Conservation (phyloP, 176 grass and related monocot genomes). For the Poa pratensis region DNA sequence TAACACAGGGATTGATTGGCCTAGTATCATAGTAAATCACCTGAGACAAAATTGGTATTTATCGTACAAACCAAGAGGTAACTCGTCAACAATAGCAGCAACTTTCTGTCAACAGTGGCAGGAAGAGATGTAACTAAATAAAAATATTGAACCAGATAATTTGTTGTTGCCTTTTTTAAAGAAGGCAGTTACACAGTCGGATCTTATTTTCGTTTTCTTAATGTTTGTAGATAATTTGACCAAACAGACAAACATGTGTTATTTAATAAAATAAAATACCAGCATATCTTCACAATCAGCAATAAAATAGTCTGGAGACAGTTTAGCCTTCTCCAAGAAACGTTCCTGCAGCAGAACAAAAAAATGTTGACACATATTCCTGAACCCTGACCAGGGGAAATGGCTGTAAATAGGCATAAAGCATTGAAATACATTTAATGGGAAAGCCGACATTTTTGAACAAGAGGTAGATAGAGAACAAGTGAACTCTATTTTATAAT, state of each 20-base stretch:
- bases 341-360: constrained; percentile 65
- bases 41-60: constrained; percentile 95
- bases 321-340: constrained; percentile 88
- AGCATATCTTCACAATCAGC: constrained; percentile 85
- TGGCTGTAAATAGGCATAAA: constrained; percentile 33
- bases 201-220: too few species aligned
- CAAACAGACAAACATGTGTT: constrained; percentile 24
- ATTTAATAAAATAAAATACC: constrained; percentile 51
- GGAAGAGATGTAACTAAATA: constrained; percentile 21
- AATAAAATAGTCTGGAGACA: constrained; percentile 97
- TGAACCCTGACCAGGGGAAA: constrained; percentile 20
- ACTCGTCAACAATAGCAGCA: constrained; percentile 82
- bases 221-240: constrained; percentile 31
- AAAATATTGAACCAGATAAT: background rate
- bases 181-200: constrained; percentile 1
- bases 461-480: constrained; percentile 30
- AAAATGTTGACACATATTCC: constrained; percentile 24
- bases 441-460: constrained; percentile 29
- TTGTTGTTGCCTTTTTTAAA: background rate
- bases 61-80: constrained; percentile 81
- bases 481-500: constrained; percentile 15
- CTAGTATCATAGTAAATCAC: constrained; percentile 44
- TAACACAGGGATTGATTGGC: background rate
- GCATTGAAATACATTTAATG: background rate
- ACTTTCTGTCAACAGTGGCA: constrained; percentile 73